phyloP scores from a whole-genome alignment of 169 alveolate species.

The Plasmodium relictum region DNA sequence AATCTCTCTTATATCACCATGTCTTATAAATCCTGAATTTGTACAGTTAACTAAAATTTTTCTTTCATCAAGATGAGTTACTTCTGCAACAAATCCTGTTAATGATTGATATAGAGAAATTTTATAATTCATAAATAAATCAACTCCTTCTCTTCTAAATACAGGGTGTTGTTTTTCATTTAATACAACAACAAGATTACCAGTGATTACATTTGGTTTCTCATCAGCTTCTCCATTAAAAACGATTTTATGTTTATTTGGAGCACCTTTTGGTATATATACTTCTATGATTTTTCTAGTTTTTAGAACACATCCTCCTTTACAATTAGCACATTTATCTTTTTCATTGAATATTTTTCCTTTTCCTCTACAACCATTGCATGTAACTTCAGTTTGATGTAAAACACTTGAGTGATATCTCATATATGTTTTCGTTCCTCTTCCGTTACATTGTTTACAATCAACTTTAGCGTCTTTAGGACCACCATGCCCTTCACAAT shows the following conservation, averaged over 20 bases:
- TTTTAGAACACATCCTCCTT: slow-evolving; percentile 91
- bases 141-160: slow-evolving; percentile 96
- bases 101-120: slow-evolving; percentile 95
- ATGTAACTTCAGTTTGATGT: slow-evolving; percentile 93
- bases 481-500: slow-evolving; percentile 98
- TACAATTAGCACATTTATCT: slow-evolving; percentile 93
- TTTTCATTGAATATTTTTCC: slow-evolving; percentile 91
- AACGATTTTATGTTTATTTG: slow-evolving; percentile 94
- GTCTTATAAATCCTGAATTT: slow-evolving; percentile 58
- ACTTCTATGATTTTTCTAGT: slow-evolving; percentile 95
- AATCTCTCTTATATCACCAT: slow-evolving; percentile 92
- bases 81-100: slow-evolving; percentile 93
- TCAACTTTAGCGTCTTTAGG: slow-evolving; percentile 93
- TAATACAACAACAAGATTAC: slow-evolving; percentile 92
- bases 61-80: slow-evolving; percentile 96
- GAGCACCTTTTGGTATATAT: slow-evolving; percentile 96
- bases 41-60: slow-evolving; percentile 57
- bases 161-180: slow-evolving; percentile 90
- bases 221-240: slow-evolving; percentile 98
- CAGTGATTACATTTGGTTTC: slow-evolving; percentile 95
- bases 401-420: slow-evolving; percentile 94
- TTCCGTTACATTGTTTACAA: slow-evolving; percentile 97
- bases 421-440: slow-evolving; percentile 91
- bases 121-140: slow-evolving; percentile 91
- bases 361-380: slow-evolving; percentile 94